phyloP scores from a whole-genome alignment of 2,329 filamentous ascomycete species.

The Bipolaris cookei region DNA sequence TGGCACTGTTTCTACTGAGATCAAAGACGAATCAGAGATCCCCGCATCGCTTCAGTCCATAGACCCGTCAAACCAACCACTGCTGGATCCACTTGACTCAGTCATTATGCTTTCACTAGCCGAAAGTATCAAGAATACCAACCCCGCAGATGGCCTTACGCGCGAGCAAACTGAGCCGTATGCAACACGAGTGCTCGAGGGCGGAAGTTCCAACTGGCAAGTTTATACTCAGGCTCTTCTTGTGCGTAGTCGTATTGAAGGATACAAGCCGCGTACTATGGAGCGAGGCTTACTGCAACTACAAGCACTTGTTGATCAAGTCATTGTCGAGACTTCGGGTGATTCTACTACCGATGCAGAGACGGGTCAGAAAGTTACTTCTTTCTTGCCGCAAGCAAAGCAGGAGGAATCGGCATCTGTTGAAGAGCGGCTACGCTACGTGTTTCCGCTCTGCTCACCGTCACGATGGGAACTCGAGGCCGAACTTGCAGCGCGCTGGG shows the following conservation, averaged over 20 bases:
- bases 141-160: conserved; percentile 82
- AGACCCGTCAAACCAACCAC: conserved; percentile 80
- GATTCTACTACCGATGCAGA: conserved; percentile 33
- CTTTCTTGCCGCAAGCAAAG: conserved; percentile 81
- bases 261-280: conserved; percentile 83
- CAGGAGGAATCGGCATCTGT: conserved; percentile 78
- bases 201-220: conserved; percentile 95
- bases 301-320: conserved; percentile 93
- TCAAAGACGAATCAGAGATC: conserved; percentile 59
- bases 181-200: conserved; percentile 83
- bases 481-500: conserved; percentile 92
- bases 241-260: conserved; percentile 86
- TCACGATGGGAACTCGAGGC: conserved; percentile 93
- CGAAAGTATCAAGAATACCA: conserved; percentile 88
- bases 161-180: conserved; percentile 94
- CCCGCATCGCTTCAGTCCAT: conserved; percentile 68
- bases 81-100: conserved; percentile 82
- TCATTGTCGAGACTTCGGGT: conserved; percentile 79
- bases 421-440: conserved; percentile 77
- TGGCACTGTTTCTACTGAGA: conserved; percentile 52
- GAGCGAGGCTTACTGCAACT: conserved; percentile 91
- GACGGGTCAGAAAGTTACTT: conserved; percentile 62
- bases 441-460: conserved; percentile 82
- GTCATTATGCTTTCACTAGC: conserved; percentile 80
- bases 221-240: conserved; percentile 93